Conservation (phyloP, 2,329 filamentous ascomycete species). For the Myrmaecium sp. region DNA sequence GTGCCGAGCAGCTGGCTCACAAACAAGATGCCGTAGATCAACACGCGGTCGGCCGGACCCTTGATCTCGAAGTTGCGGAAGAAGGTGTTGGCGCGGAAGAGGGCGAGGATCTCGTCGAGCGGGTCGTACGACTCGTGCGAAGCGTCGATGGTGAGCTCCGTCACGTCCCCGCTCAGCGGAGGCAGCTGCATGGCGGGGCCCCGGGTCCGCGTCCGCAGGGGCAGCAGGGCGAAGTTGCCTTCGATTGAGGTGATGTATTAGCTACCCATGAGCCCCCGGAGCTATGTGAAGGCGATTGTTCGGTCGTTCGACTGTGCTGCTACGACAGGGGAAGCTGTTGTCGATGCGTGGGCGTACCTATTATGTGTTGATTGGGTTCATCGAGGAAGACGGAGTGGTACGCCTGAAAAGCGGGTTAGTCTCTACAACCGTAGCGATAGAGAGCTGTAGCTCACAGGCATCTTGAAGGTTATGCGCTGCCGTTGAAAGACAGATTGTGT, state of each 20-base stretch:
- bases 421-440: neutral
- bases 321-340: conserved; percentile 1
- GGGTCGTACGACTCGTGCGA: conserved; percentile 91
- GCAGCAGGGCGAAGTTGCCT: conserved; percentile 90
- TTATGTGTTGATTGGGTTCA: conserved; percentile 52
- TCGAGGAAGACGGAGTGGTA: conserved; percentile 95
- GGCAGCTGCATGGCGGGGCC: conserved; percentile 84
- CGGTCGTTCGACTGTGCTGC: neutral
- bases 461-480: conserved; percentile 15
- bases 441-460: conserved; percentile 26
- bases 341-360: conserved; percentile 28
- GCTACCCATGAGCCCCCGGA: neutral
- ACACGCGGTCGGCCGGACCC: conserved; percentile 78
- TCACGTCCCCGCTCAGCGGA: conserved; percentile 33
- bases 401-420: conserved; percentile 39
- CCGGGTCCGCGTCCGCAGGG: conserved; percentile 83
- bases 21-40: conserved; percentile 95
- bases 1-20: conserved; percentile 79
- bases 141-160: conserved; percentile 49
- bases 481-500: conserved; percentile 6
- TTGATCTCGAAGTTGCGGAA: conserved; percentile 99
- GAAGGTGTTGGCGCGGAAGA: conserved; percentile 96
- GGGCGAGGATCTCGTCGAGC: conserved; percentile 76
- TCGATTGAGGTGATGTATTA: conserved; percentile 7
- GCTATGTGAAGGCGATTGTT: neutral